Evolutionary conservation across 371 early-diverging fungal genomes (phyloP).

Genomic region (Apophysomyces variabilis): DNA sequence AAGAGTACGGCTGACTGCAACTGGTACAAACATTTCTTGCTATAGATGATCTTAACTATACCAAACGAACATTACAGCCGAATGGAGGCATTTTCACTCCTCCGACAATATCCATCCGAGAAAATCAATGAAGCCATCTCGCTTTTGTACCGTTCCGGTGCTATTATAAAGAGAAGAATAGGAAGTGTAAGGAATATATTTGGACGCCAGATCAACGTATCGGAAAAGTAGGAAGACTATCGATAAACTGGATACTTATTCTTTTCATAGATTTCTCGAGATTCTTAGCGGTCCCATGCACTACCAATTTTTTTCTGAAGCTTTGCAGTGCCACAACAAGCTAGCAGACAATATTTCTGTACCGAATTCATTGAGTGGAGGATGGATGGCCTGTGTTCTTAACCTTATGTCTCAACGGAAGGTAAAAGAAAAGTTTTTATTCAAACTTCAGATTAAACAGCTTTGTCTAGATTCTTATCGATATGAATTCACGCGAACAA

Average conservation of each 20-base stretch:
- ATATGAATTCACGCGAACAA: background rate
- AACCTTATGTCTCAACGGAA: constrained; percentile 13
- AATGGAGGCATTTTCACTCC: constrained; percentile 5
- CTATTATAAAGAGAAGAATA: background rate
- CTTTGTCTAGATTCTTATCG: background rate
- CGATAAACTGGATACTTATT: background rate
- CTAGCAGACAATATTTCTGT: background rate
- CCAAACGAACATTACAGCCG: constrained; percentile 8
- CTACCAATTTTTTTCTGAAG: constrained; percentile 1
- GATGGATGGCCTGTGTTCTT: constrained; percentile 8
- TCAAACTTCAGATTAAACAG: too few species aligned
- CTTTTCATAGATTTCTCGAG: constrained; percentile 13
- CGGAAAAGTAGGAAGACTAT: constrained; percentile 14
- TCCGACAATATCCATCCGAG: constrained; percentile 4
- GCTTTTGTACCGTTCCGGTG: background rate
- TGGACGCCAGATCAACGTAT: constrained; percentile 17
- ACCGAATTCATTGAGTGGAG: background rate
- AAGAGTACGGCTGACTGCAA: background rate
- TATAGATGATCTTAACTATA: constrained; percentile 14
- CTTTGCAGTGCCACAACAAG: background rate
- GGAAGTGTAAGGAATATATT: constrained; percentile 8
- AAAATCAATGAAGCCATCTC: constrained; percentile 8
- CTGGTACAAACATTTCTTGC: background rate
- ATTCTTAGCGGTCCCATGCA: constrained; percentile 2
- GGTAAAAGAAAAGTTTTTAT: constrained; percentile 6